Percentiles rank a stretch among this genome's conserved stretches.
Conservation (phyloP, 306 rosid genomes). For the Fragaria ananassa region DNA sequence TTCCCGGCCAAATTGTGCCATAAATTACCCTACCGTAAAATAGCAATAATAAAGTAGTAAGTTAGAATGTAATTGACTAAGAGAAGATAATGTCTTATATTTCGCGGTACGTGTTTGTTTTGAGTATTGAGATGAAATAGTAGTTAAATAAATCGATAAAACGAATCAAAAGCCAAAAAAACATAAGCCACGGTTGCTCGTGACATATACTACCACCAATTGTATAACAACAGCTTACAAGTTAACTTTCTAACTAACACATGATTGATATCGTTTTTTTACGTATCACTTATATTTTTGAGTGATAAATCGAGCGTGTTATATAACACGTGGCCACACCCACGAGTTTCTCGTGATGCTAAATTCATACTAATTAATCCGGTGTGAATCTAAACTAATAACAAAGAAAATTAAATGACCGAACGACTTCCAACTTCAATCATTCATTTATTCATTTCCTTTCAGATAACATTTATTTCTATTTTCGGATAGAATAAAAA, state of each 20-base stretch:
- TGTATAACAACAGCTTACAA: not conserved
- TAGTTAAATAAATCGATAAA: no score
- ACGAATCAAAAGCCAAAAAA: not conserved
- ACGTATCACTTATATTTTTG: rapidly evolving
- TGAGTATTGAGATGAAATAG: no score
- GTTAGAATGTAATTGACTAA: no score
- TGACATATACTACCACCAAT: not conserved
- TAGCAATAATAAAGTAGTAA: no score
- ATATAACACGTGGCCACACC: no score
- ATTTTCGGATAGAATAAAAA: not conserved
- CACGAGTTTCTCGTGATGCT: not conserved
- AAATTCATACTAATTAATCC: not conserved
- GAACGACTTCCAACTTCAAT: no score
- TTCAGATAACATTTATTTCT: not conserved
- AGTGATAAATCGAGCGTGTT: not conserved
- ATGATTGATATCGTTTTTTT: no score
- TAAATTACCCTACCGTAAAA: no score
- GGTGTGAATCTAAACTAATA: no score
- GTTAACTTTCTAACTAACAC: not conserved
- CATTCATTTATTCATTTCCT: not conserved
- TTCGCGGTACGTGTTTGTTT: not conserved
- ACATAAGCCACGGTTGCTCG: rapidly evolving
- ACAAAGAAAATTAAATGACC: no score
- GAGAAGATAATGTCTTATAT: no score
- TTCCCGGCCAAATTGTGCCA: not conserved